Conservation (phyloP, 805 yeast species). For the Cyberlindnera americana region DNA sequence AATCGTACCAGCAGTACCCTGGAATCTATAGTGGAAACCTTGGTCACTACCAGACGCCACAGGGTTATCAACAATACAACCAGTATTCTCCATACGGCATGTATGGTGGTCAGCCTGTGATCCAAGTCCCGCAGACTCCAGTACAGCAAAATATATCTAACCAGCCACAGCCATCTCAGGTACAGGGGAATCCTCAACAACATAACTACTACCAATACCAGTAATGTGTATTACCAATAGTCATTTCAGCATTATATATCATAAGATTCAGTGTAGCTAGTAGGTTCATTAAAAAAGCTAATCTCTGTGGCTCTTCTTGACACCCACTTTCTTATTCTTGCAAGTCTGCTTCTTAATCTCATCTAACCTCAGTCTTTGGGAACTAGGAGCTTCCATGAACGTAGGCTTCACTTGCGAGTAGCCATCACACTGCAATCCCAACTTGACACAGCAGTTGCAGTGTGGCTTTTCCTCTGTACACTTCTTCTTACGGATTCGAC, state of each 20-base stretch:
- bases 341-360: slow-evolving; percentile 47
- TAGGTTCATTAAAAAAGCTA: too few species aligned
- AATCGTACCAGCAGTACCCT: slow-evolving; percentile 4
- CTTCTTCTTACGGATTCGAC: slow-evolving; percentile 66
- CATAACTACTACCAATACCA: too few species aligned
- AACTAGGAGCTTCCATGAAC: slow-evolving; percentile 44
- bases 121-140: slow-evolving; percentile 16
- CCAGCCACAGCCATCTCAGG: not conserved
- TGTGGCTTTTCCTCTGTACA: slow-evolving; percentile 64
- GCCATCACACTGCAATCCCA: slow-evolving; percentile 57
- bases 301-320: too few species aligned
- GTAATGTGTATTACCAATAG: too few species aligned
- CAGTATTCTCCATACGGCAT: slow-evolving; percentile 6
- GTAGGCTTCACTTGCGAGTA: slow-evolving; percentile 48
- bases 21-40: slow-evolving; percentile 5
- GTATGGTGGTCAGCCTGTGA: slow-evolving; percentile 3
- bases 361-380: slow-evolving; percentile 44
- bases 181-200: too few species aligned
- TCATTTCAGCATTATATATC: not conserved
- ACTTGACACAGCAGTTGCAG: slow-evolving; percentile 54
- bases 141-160: too few species aligned
- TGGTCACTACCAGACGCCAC: slow-evolving; percentile 2
- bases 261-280: not conserved
- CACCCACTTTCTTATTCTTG: slow-evolving; percentile 37
- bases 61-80: not conserved